These are phyloP conservation scores for Sarcodon aspratus DNA, from an alignment of 768 basidiomycete species.

Conservation along the genomic window DNA sequence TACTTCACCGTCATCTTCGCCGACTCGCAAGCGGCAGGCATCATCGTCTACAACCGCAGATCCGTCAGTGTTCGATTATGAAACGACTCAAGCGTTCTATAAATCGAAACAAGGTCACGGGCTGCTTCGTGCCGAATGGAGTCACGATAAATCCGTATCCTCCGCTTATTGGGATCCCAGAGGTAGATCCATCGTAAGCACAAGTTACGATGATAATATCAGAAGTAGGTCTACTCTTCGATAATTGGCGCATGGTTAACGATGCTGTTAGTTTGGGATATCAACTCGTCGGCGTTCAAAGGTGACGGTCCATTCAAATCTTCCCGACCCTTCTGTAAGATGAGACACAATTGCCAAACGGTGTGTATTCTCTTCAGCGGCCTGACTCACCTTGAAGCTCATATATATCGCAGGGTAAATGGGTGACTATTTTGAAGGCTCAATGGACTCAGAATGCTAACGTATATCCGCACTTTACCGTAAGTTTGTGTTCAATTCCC, in stretches of 20 bases:
- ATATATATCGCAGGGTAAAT: conserved; percentile 46
- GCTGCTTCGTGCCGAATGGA: conserved; percentile 50
- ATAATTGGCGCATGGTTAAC: neutral
- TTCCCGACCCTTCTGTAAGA: conserved; percentile 49
- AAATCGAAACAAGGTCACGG: conserved; percentile 41
- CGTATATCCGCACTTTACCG: conserved; percentile 76
- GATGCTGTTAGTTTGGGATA: conserved; percentile 57
- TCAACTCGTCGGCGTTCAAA: conserved; percentile 39
- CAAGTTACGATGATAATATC: conserved; percentile 72
- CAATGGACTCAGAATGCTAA: conserved; percentile 75
- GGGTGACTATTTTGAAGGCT: conserved; percentile 69
- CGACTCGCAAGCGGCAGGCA: neutral
- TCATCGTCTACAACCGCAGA: neutral
- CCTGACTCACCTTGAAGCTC: neutral
- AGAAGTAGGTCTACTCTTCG: conserved; percentile 37
- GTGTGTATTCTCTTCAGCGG: conserved; percentile 25
- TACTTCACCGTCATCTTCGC: conserved; percentile 13
- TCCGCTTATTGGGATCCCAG: conserved; percentile 82
- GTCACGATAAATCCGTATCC: conserved; percentile 67
- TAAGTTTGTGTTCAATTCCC: conserved; percentile 18
- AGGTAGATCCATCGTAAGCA: conserved; percentile 71
- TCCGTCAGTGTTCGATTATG: conserved; percentile 23
- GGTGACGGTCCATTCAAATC: conserved; percentile 39
- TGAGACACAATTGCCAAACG: conserved; percentile 74
- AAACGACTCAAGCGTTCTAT: conserved; percentile 36